These are phyloP conservation scores for Simplicillium aogashimaense DNA, from an alignment of 2,329 filamentous ascomycete species.

Conservation along the genomic window DNA sequence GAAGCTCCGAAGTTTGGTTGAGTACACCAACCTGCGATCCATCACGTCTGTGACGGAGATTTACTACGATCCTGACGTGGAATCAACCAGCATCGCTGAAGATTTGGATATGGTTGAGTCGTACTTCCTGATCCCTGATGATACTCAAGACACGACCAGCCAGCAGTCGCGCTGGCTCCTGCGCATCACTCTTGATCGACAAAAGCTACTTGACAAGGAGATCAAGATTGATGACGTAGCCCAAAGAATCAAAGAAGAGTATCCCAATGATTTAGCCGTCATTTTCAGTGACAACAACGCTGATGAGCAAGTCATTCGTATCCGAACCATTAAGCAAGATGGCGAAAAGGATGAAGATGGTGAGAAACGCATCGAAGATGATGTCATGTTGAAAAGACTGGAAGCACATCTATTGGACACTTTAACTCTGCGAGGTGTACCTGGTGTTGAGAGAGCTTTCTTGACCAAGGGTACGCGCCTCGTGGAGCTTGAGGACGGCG, in stretches of 20 bases:
- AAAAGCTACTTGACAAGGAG: conserved; percentile 91
- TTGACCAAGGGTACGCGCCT: conserved; percentile 72
- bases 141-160: conserved; percentile 49
- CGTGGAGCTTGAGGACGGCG: conserved; percentile 57
- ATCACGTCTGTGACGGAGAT: conserved; percentile 91
- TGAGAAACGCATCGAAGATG: conserved; percentile 60
- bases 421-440: conserved; percentile 81
- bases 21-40: conserved; percentile 87
- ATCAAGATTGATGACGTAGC: conserved; percentile 89
- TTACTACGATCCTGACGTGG: conserved; percentile 91
- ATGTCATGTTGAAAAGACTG: conserved; percentile 85
- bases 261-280: conserved; percentile 74
- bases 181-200: conserved; percentile 83
- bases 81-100: conserved; percentile 73
- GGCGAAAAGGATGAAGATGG: conserved; percentile 65
- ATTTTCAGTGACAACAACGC: conserved; percentile 98
- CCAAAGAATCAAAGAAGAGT: conserved; percentile 78
- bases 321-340: conserved; percentile 64
- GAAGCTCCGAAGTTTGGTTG: conserved; percentile 75
- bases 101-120: conserved; percentile 94
- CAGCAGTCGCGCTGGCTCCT: conserved; percentile 91
- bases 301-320: conserved; percentile 86
- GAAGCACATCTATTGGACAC: conserved; percentile 88
- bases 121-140: conserved; percentile 89
- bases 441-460: conserved; percentile 84